Base-by-base conservation (phyloP, 768 basidiomycete genomes). In the Boletus rufocinnamomeus region DNA sequence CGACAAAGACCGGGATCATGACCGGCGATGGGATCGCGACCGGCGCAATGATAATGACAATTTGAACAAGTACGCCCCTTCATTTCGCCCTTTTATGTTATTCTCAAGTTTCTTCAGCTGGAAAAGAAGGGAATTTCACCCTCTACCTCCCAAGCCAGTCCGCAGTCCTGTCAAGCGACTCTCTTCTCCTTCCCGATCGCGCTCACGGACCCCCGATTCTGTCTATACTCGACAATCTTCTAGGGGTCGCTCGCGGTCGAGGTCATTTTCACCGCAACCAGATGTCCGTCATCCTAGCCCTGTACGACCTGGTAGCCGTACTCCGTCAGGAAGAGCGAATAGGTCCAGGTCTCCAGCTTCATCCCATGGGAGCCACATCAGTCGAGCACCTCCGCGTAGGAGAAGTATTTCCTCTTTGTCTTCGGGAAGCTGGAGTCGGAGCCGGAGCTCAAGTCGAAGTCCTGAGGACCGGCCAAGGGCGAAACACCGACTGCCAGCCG, bases 41-140 rank as follows among this genome's bases (percentile, higher is more conserved):
- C 80, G 80, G 62, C 75, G 78, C 53, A 74, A 72, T 27, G 86
- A 90, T 45, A 88, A 91, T 54, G 79, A 81, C n/a, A 82, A 80
- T 65, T 71, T 86, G 52, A 92, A 91, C 73, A 92, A 91, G 91
- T 93, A 72, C 48, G 86, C 73, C 14, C 40, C 49, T 23, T 52
- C 37, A 58, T 57, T 50, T 55, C 54, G 34, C 56, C 47, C 40
- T 41, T 52, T 61, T 44, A 51, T 52, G 37, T 46, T 50, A 19
- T 62, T 35, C 55, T 62, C 38, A 64, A 11, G 8, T 21, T 56
- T 49, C 55, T 63, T 10, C 63, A 91, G 88, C 65, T 91, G 89
- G 89, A 84, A 83, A 46, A 79, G 80, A 66, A 79, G 89, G 52
- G 86, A 88, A 44, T 70, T 71, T 45, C 71, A 77, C 47, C 69